Evolutionary conservation across 371 early-diverging fungal species (phyloP).

Genomic region (Phascolomyces articulosus): DNA sequence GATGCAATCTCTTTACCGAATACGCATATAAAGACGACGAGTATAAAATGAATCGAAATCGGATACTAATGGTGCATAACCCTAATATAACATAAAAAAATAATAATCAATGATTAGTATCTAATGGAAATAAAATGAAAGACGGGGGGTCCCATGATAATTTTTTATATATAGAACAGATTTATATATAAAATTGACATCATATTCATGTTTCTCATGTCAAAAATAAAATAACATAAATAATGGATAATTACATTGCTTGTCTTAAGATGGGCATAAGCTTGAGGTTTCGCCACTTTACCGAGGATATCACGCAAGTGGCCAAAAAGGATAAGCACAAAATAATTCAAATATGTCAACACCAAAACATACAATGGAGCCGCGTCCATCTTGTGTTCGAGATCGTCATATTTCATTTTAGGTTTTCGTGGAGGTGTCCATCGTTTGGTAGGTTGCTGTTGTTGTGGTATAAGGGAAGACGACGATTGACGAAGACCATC

Average conservation of each 20-base stretch:
- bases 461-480: background rate
- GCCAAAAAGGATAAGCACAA: conserved; percentile 91
- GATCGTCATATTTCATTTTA: conserved; percentile 7
- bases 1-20: conserved; percentile 49
- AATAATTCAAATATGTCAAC: conserved; percentile 93
- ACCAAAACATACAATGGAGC: conserved; percentile 77
- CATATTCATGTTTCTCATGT: background rate
- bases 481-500: background rate
- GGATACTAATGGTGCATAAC: conserved; percentile 89
- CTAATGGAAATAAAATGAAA: background rate
- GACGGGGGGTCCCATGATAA: background rate
- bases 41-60: conserved; percentile 98
- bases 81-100: conserved; percentile 40
- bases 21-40: conserved; percentile 92
- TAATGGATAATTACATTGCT: conserved; percentile 66
- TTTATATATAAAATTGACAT: background rate
- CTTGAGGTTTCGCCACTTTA: conserved; percentile 70
- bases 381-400: conserved; percentile 52
- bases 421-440: conserved; percentile 13
- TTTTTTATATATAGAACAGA: background rate
- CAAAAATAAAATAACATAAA: background rate
- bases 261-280: conserved; percentile 72
- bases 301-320: conserved; percentile 89
- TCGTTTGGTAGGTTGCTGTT: conserved; percentile 2
- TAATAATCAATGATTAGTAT: background rate